These are phyloP conservation scores for Silene uniflora DNA, from an alignment of 148 eudicot species.

Conservation along the genomic window DNA sequence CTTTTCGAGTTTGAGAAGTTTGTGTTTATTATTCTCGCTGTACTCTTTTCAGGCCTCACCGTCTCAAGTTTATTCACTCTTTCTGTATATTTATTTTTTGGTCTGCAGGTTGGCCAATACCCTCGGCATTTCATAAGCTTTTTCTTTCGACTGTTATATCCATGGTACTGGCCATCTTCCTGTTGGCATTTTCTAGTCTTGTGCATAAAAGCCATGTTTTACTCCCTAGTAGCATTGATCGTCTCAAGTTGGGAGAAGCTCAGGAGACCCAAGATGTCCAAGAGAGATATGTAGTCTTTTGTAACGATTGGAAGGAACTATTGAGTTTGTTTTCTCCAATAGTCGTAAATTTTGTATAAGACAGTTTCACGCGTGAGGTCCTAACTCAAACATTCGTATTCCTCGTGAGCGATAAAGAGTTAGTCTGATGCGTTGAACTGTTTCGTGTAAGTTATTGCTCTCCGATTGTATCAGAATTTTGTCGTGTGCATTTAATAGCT, in stretches of 20 bases:
- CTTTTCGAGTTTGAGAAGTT: neutral
- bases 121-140: conserved; percentile 86
- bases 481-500: no score
- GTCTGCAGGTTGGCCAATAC: conserved; percentile 71
- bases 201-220: conserved; percentile 56
- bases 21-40: neutral
- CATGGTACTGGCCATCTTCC: conserved; percentile 99
- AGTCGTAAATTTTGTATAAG: neutral
- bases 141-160: conserved; percentile 86
- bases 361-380: neutral
- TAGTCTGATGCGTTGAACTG: neutral
- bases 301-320: neutral
- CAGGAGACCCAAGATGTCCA: conserved; percentile 32
- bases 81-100: neutral
- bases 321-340: neutral
- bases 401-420: neutral
- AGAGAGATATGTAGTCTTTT: conserved; percentile 18
- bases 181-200: conserved; percentile 85
- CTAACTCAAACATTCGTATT: neutral
- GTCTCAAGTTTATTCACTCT: neutral
- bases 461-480: no score
- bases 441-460: no score
- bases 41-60: neutral
- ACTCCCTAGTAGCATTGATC: conserved; percentile 50
- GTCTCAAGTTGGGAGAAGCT: conserved; percentile 65